These are phyloP conservation scores for Eucalyptus shirleyi DNA, from an alignment of 345 rosid genomes.

Conservation along the genomic window DNA sequence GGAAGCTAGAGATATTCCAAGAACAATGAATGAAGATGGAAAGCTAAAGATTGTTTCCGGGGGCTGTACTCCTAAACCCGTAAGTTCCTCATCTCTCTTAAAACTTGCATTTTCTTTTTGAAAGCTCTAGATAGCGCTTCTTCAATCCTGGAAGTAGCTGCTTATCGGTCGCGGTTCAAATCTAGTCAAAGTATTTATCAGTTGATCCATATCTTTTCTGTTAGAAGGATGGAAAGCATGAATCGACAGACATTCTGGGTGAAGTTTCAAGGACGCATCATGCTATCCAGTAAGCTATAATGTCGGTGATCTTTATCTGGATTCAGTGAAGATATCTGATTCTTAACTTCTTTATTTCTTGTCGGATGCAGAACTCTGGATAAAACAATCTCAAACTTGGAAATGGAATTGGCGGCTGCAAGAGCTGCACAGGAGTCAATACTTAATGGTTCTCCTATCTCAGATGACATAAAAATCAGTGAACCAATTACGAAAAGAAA, in stretches of 20 bases:
- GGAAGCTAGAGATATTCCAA: constrained; percentile 39
- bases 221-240: constrained; percentile 44
- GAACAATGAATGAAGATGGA: constrained; percentile 28
- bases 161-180: neutral
- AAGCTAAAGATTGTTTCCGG: constrained; percentile 46
- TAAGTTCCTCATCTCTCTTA: constrained; percentile 11
- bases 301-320: neutral
- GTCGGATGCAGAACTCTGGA: constrained; percentile 45
- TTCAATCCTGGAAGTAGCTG: neutral
- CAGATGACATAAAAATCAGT: constrained; percentile 36
- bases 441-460: constrained; percentile 65
- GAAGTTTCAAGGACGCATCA: constrained; percentile 70
- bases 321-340: neutral
- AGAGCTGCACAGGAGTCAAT: constrained; percentile 80
- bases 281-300: constrained; percentile 54
- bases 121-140: neutral
- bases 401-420: constrained; percentile 83
- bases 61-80: constrained; percentile 59
- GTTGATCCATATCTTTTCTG: neutral
- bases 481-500: constrained; percentile 45
- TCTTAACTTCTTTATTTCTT: neutral
- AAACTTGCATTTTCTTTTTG: neutral
- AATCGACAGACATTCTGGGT: constrained; percentile 38
- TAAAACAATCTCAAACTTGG: constrained; percentile 68
- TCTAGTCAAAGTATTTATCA: neutral